phyloP scores from a whole-genome alignment of 1,284 basidiomycete genomes.

The Puccinia novopanici region DNA sequence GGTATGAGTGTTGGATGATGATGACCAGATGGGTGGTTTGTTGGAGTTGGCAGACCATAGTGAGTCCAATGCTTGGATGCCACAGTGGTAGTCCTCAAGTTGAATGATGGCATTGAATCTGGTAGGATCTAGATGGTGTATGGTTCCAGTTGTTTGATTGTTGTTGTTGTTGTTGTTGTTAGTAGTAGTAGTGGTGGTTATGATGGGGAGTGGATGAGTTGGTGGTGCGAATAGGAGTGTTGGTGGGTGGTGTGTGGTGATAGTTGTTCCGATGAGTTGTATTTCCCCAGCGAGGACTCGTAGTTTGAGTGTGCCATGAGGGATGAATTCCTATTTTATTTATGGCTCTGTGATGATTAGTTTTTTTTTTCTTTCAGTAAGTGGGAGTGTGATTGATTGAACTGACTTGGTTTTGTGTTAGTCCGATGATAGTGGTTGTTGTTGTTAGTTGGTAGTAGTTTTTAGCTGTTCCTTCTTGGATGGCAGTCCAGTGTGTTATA shows the following conservation, averaged over 20 bases:
- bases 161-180: slow-evolving; percentile 3
- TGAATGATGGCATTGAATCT: slow-evolving; percentile 32
- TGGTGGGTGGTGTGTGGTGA: neutral
- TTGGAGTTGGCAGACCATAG: slow-evolving; percentile 32
- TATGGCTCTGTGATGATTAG: too few relatives aligned
- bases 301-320: slow-evolving; percentile 7
- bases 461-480: too few relatives aligned
- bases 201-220: slow-evolving; percentile 41
- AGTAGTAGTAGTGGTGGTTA: neutral
- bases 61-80: slow-evolving; percentile 31
- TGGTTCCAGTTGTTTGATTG: neutral
- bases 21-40: slow-evolving; percentile 30
- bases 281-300: neutral
- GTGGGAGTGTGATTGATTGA: too few relatives aligned
- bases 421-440: too few relatives aligned
- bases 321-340: slow-evolving; percentile 17
- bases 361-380: too few relatives aligned
- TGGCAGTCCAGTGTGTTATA: too few relatives aligned
- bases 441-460: too few relatives aligned
- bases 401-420: too few relatives aligned
- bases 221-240: slow-evolving; percentile 34
- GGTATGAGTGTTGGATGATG: neutral
- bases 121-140: neutral
- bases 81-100: slow-evolving; percentile 24
- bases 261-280: neutral